phyloP scores from a whole-genome alignment of 2,329 filamentous ascomycete genomes.

The Pseudonectria foliicola region DNA sequence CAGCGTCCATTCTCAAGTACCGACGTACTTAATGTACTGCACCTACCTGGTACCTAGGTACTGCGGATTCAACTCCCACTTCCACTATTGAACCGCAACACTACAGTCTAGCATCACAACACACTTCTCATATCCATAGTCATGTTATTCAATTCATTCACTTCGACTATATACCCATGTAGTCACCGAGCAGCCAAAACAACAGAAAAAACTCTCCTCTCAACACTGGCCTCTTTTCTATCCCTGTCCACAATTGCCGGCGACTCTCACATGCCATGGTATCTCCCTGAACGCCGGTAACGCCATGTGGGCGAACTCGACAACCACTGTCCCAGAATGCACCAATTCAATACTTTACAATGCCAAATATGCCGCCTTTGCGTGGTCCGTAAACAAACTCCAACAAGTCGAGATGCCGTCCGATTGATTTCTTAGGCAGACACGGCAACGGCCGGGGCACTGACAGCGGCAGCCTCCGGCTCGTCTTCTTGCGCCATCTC shows the following conservation, averaged over 20 bases:
- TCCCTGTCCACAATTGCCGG: slow-evolving; percentile 16
- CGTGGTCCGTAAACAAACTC: slow-evolving; percentile 14
- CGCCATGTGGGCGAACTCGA: slow-evolving; percentile 25
- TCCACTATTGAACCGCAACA: no score
- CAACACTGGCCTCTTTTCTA: slow-evolving; percentile 12
- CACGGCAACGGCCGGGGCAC: slow-evolving; percentile 29
- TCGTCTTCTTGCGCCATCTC: slow-evolving; percentile 49
- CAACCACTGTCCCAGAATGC: slow-evolving; percentile 26
- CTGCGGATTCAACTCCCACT: no score
- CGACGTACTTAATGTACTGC: no score
- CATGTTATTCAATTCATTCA: no score
- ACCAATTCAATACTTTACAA: slow-evolving; percentile 29
- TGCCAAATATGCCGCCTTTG: slow-evolving; percentile 19
- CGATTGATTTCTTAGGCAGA: slow-evolving; percentile 25
- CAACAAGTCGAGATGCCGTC: slow-evolving; percentile 1
- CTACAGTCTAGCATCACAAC: no score
- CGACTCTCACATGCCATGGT: slow-evolving; percentile 27
- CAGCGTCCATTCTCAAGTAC: neutral
- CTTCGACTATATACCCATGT: no score
- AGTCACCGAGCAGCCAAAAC: no score
- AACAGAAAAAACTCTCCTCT: neutral
- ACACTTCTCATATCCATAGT: no score
- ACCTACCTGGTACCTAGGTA: no score
- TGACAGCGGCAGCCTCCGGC: slow-evolving; percentile 29
- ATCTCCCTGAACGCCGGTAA: slow-evolving; percentile 34